Conservation (phyloP, 495 filamentous ascomycete genomes). For the Lepidopterella palustris region DNA sequence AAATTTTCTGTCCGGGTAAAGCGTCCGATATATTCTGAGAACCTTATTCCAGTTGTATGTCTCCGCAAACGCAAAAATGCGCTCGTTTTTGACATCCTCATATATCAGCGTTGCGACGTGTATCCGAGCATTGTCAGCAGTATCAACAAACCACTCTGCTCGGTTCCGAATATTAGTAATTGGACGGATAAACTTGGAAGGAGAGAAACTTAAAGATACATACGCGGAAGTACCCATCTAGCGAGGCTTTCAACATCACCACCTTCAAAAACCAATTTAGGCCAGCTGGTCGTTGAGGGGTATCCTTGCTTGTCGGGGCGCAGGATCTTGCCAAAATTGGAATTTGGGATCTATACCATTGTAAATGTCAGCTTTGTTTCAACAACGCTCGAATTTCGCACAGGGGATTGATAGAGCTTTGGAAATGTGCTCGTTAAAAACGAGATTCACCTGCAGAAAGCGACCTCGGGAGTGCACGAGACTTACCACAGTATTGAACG, state of each 20-base stretch:
- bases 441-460: too few species aligned
- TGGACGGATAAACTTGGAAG: background rate
- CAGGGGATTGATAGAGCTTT: too few species aligned
- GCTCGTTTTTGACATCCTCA: conserved; percentile 37
- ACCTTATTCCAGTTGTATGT: conserved; percentile 39
- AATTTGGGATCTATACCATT: conserved; percentile 18
- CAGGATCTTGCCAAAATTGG: conserved; percentile 23
- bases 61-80: conserved; percentile 44
- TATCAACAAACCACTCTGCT: conserved; percentile 38
- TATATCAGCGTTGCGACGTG: conserved; percentile 45
- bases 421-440: too few species aligned
- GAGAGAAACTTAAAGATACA: background rate
- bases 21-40: conserved; percentile 33
- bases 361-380: too few species aligned
- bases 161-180: conserved; percentile 1
- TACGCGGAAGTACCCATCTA: background rate
- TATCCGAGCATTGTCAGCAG: conserved; percentile 45
- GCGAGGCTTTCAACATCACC: background rate
- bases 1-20: conserved; percentile 33
- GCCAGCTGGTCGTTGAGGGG: conserved; percentile 14
- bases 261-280: background rate
- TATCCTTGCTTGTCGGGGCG: conserved; percentile 11
- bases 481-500: conserved; percentile 27
- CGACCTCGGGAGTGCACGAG: background rate
- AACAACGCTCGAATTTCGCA: too few species aligned